Evolutionary conservation across 345 rosid species (phyloP), one percentile per base, ranked within the genome.

Genomic region (Psidium friedrichsthalianum): DNA sequence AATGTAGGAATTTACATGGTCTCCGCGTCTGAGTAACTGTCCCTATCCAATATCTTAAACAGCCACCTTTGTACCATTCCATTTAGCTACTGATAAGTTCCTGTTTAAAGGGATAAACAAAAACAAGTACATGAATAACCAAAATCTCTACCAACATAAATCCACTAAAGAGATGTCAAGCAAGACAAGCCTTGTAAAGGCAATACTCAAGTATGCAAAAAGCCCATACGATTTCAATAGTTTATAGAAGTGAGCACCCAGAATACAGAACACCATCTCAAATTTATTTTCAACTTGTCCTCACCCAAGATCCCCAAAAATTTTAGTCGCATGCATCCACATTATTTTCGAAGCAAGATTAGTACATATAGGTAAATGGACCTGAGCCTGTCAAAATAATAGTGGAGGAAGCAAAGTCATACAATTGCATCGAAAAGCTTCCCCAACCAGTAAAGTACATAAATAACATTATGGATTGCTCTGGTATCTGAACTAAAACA

Each of bases 11-110:
- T 94, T 56, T 93, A 96, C 98, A 93, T 92, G 89, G 89, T 90
- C 83, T 97, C 96, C 1, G 92, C 96, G 81, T 95, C 93, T 49
- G 94, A 86, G 82, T 87, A 93, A 86, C 94, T 89, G 74, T 96
- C 97, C 90, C 88, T 94, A 58, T 97, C 98, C 44, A 94, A 92
- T 88, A 97, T 97, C 93, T 97, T 97, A 20, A 20, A 96, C 98
- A 5, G 96, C 87, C 81, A 97, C 98, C 90, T 95, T 94, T 16
- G 98, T 96, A 80, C 98, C 99, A 87, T 97, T 97, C 99, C 99
- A 97, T 90, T 95, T 97, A 86, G 98, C 99, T 57, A 96, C 95
- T 97, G 99, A 92, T 94, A 97, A 44, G 93, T 64, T 83, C 99
- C 98, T 97, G 93, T 74, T 74, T 86, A 51, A 69, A 56, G 82